These are phyloP conservation scores for Penicillium cataractarum DNA, from an alignment of 495 filamentous ascomycete species.

Conservation along the genomic window DNA sequence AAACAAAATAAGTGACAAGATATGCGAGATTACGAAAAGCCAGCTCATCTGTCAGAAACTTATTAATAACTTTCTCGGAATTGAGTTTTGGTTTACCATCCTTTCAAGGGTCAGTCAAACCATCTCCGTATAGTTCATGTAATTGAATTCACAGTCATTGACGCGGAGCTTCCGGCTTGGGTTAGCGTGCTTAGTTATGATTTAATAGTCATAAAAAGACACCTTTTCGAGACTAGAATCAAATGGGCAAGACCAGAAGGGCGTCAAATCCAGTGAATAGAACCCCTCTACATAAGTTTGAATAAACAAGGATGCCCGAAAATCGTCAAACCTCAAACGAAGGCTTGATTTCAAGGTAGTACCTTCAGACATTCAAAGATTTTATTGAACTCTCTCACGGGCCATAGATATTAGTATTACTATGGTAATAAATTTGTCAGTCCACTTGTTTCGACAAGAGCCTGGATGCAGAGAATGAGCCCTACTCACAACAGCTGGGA, in stretches of 20 bases:
- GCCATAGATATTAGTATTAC: slow-evolving; percentile 9
- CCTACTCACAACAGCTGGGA: slow-evolving; percentile 22
- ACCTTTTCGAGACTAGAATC: background rate
- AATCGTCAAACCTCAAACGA: background rate
- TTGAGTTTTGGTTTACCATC: background rate
- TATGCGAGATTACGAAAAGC: background rate
- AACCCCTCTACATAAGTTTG: background rate
- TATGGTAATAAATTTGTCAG: background rate
- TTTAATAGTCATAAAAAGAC: background rate
- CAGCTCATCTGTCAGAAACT: background rate
- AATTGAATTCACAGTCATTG: background rate
- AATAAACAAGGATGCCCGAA: background rate
- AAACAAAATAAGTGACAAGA: background rate
- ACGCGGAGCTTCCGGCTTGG: background rate
- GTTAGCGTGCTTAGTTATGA: background rate
- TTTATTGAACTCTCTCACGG: background rate
- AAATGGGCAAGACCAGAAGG: background rate
- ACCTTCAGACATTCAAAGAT: background rate
- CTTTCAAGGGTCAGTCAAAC: background rate
- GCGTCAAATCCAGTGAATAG: no score
- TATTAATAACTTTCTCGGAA: background rate
- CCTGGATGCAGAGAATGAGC: background rate
- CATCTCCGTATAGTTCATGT: background rate
- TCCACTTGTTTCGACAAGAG: background rate
- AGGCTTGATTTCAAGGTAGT: background rate